Evolutionary conservation across 2,329 filamentous ascomycete species (phyloP).

Genomic region (Emergomyces orientalis): DNA sequence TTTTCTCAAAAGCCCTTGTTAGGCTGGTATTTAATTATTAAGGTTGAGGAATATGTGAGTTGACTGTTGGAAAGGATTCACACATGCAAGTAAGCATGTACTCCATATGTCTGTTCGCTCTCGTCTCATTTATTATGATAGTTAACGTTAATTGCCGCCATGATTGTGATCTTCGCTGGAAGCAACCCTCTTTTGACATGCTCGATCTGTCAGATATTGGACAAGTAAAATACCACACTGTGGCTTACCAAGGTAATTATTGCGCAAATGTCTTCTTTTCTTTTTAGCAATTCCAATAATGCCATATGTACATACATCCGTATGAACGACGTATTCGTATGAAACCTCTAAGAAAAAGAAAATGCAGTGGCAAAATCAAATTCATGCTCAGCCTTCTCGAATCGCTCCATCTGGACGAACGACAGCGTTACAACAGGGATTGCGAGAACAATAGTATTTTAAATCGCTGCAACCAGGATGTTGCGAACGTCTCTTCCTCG

Average conservation of each 20-base stretch:
- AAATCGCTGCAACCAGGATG: neutral
- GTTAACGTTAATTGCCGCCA: neutral
- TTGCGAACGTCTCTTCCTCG: neutral
- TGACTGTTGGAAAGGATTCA: neutral
- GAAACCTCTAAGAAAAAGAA: neutral
- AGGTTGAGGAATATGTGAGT: neutral
- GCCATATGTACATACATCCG: neutral
- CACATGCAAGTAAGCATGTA: neutral
- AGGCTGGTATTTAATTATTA: neutral
- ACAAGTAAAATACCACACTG: neutral
- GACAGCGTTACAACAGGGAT: neutral
- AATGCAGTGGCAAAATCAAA: neutral
- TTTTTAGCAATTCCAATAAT: conserved; percentile 1
- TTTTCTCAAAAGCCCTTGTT: neutral
- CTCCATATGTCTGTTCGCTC: neutral
- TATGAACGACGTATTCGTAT: neutral
- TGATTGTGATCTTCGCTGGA: neutral
- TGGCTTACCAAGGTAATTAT: neutral
- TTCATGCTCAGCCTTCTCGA: neutral
- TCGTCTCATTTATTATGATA: neutral
- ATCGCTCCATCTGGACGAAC: neutral
- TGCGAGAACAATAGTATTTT: neutral
- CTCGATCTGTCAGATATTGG: neutral
- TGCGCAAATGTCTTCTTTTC: neutral
- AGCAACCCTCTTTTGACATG: neutral